Base-by-base conservation (phyloP, 2,329 filamentous ascomycete species). In the Sclerotiophoma versabilis region DNA sequence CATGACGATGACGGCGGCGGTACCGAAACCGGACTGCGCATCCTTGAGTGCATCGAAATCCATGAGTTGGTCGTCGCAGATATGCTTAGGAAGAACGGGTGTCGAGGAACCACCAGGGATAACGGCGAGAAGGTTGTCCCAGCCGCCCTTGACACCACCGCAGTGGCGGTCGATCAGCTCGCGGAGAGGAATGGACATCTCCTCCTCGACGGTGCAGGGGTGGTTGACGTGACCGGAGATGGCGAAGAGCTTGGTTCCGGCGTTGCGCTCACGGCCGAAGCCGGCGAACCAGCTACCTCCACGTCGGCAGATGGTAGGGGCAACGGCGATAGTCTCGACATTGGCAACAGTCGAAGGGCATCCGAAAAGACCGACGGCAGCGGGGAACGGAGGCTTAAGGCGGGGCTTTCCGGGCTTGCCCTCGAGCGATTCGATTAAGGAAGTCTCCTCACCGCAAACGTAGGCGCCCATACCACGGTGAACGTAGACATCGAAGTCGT, bases 181-280 rank as follows among this genome's bases (percentile, higher is more conserved):
- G 37, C 91, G 89, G 57, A 99, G 86, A 36, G 95, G 90, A 66
- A 99, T 99, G 46, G 91, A 96, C 95, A 99, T 99, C 81, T 99
- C 95, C 81, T 99, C 95, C 79, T 99, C 95, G 57, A 99, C 95
- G 1, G 95, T 98, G 77, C 87, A 92, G 49, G 95, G 95, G 82
- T 98, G 96, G 85, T 99, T 99, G 81, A 99, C 95, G 77, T 98
- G 92, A 23, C 95, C 95, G 49, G 93, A 98, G 75, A 99, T 98
- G 78, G 93, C 97, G 83, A 90, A 99, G 34, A 99, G 89, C 84
- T 99, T 99, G 62, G 95, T 99, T 70, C 95, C 95, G 69, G 92
- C 85, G 81, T 99, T 99, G 64, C 95, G 89, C 81, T 98, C 93
- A 66, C 95, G 92, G 47, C 95, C 95, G 73, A 99, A 98, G 46